phyloP scores from a whole-genome alignment of 2,329 filamentous ascomycete species.

The Penicillium sp. region DNA sequence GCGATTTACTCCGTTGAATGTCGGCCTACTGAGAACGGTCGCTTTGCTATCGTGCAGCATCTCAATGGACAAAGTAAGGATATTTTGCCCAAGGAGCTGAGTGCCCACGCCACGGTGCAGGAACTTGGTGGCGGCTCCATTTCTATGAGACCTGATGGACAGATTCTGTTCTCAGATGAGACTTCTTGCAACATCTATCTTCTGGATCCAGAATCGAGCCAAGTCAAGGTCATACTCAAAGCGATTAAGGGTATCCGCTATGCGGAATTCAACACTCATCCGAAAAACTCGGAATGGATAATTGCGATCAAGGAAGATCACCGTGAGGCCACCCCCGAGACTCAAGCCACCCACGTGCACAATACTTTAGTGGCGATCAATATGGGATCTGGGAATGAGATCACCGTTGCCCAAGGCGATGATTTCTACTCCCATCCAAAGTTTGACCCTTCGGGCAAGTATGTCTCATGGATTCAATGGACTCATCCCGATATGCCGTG shows the following conservation, averaged over 20 bases:
- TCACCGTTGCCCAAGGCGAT: conserved; percentile 41
- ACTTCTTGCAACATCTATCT: conserved; percentile 43
- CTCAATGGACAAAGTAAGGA: conserved; percentile 33
- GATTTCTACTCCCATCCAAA: conserved; percentile 54
- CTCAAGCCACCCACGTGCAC: conserved; percentile 26
- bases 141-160: conserved; percentile 36
- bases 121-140: conserved; percentile 52
- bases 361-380: conserved; percentile 33
- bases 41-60: conserved; percentile 46
- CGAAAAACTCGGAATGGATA: conserved; percentile 38
- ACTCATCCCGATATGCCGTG: conserved; percentile 53
- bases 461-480: conserved; percentile 54
- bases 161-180: conserved; percentile 47
- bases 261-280: conserved; percentile 47
- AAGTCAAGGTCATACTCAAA: conserved; percentile 33
- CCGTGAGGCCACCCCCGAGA: conserved; percentile 26
- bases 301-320: conserved; percentile 54
- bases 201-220: conserved; percentile 38
- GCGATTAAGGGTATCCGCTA: conserved; percentile 29
- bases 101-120: conserved; percentile 47
- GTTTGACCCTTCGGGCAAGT: conserved; percentile 47
- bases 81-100: conserved; percentile 45
- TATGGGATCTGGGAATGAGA: conserved; percentile 29
- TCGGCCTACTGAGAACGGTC: conserved; percentile 39
- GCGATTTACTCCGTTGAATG: conserved; percentile 36